These are phyloP conservation scores for Hyphopichia buzzinii DNA, from an alignment of 1,139 yeast species.

Conservation along the genomic window DNA sequence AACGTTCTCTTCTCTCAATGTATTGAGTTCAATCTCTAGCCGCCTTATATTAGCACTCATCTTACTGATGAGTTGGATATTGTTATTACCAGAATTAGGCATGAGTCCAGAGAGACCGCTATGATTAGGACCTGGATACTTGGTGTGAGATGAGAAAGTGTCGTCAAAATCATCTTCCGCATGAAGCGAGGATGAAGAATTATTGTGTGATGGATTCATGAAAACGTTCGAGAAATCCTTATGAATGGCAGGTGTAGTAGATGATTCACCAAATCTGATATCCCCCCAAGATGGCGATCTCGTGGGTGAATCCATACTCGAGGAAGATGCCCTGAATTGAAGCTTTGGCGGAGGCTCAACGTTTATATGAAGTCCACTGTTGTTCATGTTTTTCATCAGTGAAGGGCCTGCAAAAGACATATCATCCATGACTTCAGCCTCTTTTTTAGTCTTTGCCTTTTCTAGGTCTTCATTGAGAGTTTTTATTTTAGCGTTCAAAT, in stretches of 20 bases:
- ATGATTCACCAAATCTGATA: constrained; percentile 35
- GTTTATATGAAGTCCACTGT: constrained; percentile 14
- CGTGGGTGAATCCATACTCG: constrained; percentile 5
- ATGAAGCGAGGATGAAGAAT: constrained; percentile 19
- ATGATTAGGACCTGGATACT: constrained; percentile 5
- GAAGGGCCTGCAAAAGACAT: neutral
- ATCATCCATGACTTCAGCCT: constrained; percentile 1
- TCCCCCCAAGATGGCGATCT: constrained; percentile 14
- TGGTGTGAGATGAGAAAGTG: constrained; percentile 11
- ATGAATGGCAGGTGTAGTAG: constrained; percentile 26
- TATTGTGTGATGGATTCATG: constrained; percentile 14
- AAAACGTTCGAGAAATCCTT: constrained; percentile 15
- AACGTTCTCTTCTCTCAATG: constrained; percentile 62
- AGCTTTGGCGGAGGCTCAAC: constrained; percentile 12
- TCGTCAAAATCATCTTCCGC: constrained; percentile 19
- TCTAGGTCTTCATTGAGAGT: constrained; percentile 22
- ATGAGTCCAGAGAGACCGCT: constrained; percentile 12
- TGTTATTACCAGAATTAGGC: constrained; percentile 16
- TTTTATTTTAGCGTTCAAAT: constrained; percentile 26
- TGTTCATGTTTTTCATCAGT: constrained; percentile 1
- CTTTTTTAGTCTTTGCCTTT: constrained; percentile 10
- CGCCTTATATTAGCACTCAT: constrained; percentile 75
- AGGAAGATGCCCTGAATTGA: constrained; percentile 5
- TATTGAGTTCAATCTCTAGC: constrained; percentile 71
- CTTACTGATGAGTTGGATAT: constrained; percentile 65